Percentiles rank a stretch among this genome's conserved stretches.
These are phyloP conservation scores for Mycena alexandri DNA, from an alignment of 768 basidiomycete genomes.

Conservation along the genomic window DNA sequence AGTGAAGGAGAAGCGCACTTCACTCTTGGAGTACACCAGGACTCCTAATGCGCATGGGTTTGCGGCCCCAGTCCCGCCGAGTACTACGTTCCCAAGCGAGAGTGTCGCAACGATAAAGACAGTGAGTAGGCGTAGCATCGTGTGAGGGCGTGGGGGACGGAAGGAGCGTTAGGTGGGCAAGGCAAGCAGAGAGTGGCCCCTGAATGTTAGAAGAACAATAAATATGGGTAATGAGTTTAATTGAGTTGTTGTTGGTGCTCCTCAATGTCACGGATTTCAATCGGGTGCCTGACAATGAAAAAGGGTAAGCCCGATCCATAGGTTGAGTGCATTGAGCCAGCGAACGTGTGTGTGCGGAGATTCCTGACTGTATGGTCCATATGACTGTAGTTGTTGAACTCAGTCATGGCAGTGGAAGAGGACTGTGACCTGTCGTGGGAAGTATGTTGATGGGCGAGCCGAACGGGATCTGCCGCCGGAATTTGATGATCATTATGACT, in stretches of 20 bases:
- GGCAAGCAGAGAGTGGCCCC: not conserved
- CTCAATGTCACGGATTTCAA: not conserved
- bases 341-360: too few relatives aligned
- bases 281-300: not conserved
- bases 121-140: conserved; percentile 13
- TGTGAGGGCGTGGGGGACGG: not conserved
- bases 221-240: not conserved
- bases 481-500: too few relatives aligned
- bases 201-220: not conserved
- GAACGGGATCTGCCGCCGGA: too few relatives aligned
- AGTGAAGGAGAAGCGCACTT: not conserved
- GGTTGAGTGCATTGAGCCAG: too few relatives aligned
- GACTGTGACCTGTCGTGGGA: too few relatives aligned
- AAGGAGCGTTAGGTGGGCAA: not conserved
- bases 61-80: not conserved
- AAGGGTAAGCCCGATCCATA: too few relatives aligned
- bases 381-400: too few relatives aligned
- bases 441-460: too few relatives aligned
- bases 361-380: too few relatives aligned
- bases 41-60: conserved; percentile 19
- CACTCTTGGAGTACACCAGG: not conserved
- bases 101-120: not conserved
- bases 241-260: not conserved
- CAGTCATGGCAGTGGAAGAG: too few relatives aligned
- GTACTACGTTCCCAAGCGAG: not conserved